Conservation (phyloP, 2,329 filamentous ascomycete species). For the Arthroderma uncinatum region DNA sequence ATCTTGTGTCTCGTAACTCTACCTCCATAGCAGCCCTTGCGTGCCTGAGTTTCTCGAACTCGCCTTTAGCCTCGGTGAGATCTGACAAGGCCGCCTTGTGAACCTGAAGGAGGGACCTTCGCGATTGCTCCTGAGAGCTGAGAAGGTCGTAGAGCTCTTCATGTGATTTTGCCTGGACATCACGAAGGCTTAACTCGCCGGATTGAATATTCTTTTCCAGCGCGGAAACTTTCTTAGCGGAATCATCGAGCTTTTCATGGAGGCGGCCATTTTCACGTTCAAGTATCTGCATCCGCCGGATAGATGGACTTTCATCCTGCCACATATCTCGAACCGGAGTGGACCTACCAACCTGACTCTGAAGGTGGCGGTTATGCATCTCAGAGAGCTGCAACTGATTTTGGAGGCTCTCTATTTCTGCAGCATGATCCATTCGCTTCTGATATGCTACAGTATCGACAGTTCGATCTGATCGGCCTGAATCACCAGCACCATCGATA, state of each 20-base stretch:
- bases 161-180: conserved; percentile 85
- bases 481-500: conserved; percentile 55
- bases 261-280: conserved; percentile 84
- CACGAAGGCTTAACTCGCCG: conserved; percentile 77
- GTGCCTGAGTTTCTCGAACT: conserved; percentile 79
- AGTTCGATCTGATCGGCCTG: conserved; percentile 71
- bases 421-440: conserved; percentile 79
- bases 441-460: conserved; percentile 75
- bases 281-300: conserved; percentile 75
- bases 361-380: conserved; percentile 89
- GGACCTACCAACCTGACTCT: conserved; percentile 67
- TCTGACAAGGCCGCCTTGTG: conserved; percentile 81
- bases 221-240: conserved; percentile 78
- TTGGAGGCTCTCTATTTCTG: conserved; percentile 82
- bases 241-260: conserved; percentile 91
- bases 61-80: conserved; percentile 71
- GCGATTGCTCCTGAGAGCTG: conserved; percentile 83
- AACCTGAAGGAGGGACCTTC: conserved; percentile 66
- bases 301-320: conserved; percentile 65
- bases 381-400: conserved; percentile 88
- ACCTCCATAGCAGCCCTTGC: conserved; percentile 69
- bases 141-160: conserved; percentile 88
- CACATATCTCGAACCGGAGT: conserved; percentile 51
- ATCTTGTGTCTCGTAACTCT: conserved; percentile 71
- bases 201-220: conserved; percentile 77